Evolutionary conservation across 129 eudicot species (phyloP), one percentile per base, ranked within the genome.

Genomic region (Lactuca saligna): DNA sequence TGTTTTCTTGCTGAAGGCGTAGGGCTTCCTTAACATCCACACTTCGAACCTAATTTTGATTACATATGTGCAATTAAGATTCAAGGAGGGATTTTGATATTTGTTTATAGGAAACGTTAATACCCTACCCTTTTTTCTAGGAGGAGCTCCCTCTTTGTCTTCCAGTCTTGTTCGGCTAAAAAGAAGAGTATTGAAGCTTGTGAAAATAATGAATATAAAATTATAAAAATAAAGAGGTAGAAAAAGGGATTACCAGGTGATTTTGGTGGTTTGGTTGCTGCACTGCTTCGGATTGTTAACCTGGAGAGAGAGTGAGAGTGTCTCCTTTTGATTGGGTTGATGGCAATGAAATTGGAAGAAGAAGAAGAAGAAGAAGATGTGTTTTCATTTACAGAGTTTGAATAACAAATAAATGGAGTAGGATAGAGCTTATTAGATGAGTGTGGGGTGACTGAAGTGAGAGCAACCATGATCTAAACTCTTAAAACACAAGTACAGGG

Each of bases 111-210:
- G 29, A 65, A 65, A 33, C 32, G 6, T 60, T 83, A 92, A 25
- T 25, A 25, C 99, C 97, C 79, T 25, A 25, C 99, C 97, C 79
- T 83, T 79, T 94, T 94, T 70, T 94, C 77, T 4, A 94, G 87
- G 54, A 94, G 81, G 74, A 81, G 39, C 42, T 82, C 83, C 46
- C 99, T 61, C 82, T 94, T 89, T 5, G 31, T 75, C 80, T 83
- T 87, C 99, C 99, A 94, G 5, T 89, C 97, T 80, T 87, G 91
- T 82, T 94, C 99, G 74, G 97, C 99, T 94, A 78, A 74, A 69
- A 81, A 34, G 72, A 68, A 71, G 0, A 6, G 6, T 39, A 12
- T 11, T 11, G 3, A 29, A 12, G 20, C 42, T 17, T 6, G 12
- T 14, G 51, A 10, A 46, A 8, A 3, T 46, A 46, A 25, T 25